Evolutionary conservation across 2,329 filamentous ascomycete species (phyloP), one percentile per base, ranked within the genome.

Genomic region (Tolypocladium pustulatum): DNA sequence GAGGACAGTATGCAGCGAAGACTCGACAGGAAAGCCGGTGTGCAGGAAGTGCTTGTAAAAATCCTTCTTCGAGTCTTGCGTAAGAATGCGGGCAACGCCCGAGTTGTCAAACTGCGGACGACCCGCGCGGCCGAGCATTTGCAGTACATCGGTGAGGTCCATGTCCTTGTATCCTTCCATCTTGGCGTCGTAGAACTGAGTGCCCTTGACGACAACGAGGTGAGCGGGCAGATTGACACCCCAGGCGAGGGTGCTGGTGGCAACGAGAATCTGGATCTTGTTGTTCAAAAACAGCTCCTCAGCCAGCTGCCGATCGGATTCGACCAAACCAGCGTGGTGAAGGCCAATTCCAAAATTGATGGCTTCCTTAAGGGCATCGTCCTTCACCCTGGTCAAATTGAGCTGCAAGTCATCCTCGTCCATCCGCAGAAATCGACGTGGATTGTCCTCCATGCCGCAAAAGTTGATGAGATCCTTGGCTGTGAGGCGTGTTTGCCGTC

Each of bases 31-130:
- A 71, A 99, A 99, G 1, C 94, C 95, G 0, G 93, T 97, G 69
- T 99, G 94, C 58, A 99, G 75, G 76, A 99, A 99, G 75, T 99
- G 94, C 77, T 99, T 99, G 76, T 99, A 99, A 73, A 99, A 99
- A 60, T 95, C 91, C 75, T 99, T 99, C 79, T 97, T 99, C 2
- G 93, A 80, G 67, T 97, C 92, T 68, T 99, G 92, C 0, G 94
- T 99, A 69, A 99, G 96, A 69, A 99, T 99, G 36, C 93, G 87
- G 12, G 94, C 95, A 59, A 99, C 95, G 64, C 95, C 94, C 0
- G 92, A 96, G 57, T 87, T 89, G 72, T 99, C 94, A 71, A 99
- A 99, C 69, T 99, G 94, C 4, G 94, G 94, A 62, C 94, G 89
- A 20, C 94, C 94, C 15, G 94, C 94, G 74, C 94, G 88, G 65